Base-by-base conservation (phyloP, 2,329 filamentous ascomycete genomes). In the Sclerotinia glacialis region DNA sequence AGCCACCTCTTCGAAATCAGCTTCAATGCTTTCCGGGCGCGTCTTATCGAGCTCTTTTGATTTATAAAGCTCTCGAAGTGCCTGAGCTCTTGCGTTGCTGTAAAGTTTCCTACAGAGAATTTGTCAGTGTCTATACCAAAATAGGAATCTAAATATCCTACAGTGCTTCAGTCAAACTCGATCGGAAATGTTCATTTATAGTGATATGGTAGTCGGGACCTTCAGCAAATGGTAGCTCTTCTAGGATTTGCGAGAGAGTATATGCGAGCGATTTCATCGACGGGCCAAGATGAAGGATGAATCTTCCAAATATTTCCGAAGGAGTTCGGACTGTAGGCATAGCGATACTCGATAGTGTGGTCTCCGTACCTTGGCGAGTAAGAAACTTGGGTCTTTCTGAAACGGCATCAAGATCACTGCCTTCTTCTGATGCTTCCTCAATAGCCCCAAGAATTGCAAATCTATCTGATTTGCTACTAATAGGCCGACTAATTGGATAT, bases 191-290 rank as follows among this genome's bases (percentile, higher is more conserved):
- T 61, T 89, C 88, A 73, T 96, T 93, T 60, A 95, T 84, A 1
- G 83, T 84, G 67, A 98, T 89, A 46, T 85, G 82, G 68, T 88
- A 87, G 37, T 88, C 82, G 0, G 89, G 86, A 0, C 85, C 83
- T 16, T 86, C 80, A 6, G 87, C 87, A 77, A 96, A 98, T 0
- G 93, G 92, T 1, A 96, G 84, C 69, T 97, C 93, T 64, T 92
- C 89, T 9, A 99, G 85, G 12, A 96, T 93, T 75, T 96, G 89
- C 14, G 92, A 92, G 49, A 99, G 79, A 0, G 95, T 98, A 73
- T 90, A 95, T 3, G 92, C 92, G n/a, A 99, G 80, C 0, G 94
- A 97, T 77, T 97, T 96, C 88, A 97, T 96, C 0, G 94, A 95
- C 1, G 95, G 95, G 0, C 95, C 95, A 28, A 99, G 82, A 71